Percentiles rank a stretch among this genome's conserved stretches.
Evolutionary conservation across 78 protist species (phyloP).

Genomic region (slime mould (Dictyostelium discoideum)): DNA sequence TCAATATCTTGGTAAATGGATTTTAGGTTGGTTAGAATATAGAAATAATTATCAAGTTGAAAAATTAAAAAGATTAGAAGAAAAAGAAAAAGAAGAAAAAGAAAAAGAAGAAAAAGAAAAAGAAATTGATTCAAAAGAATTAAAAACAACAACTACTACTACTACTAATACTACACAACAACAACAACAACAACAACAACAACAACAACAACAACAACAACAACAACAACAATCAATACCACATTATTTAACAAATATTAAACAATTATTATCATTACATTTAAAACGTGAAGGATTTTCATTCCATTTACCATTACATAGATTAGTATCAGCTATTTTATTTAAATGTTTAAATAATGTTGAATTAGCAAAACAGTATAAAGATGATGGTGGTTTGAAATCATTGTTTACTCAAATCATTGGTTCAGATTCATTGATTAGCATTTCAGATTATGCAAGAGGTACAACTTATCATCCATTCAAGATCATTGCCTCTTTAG

Average conservation of each 20-base stretch:
- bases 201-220: not conserved
- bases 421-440: constrained; percentile 10
- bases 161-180: not conserved
- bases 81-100: not conserved
- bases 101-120: not conserved
- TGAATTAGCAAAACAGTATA: not conserved
- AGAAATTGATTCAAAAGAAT: not conserved
- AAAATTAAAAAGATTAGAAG: constrained; percentile 4
- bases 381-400: constrained; percentile 15
- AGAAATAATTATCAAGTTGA: constrained; percentile 6
- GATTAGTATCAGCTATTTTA: constrained; percentile 23
- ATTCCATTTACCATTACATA: constrained; percentile 54
- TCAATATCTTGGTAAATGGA: constrained; percentile 65
- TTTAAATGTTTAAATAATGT: not conserved
- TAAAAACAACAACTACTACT: not conserved
- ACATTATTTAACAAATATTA: constrained; percentile 1
- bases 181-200: not conserved
- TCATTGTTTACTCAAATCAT: constrained; percentile 21
- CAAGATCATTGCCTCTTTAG: constrained; percentile 19
- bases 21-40: constrained; percentile 64
- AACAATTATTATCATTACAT: not conserved
- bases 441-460: constrained; percentile 33
- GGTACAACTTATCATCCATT: constrained; percentile 59
- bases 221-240: not conserved
- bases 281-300: constrained; percentile 60